Base-by-base conservation (phyloP, 2,329 filamentous ascomycete species). In the Aspergillus pseudotamarii region DNA sequence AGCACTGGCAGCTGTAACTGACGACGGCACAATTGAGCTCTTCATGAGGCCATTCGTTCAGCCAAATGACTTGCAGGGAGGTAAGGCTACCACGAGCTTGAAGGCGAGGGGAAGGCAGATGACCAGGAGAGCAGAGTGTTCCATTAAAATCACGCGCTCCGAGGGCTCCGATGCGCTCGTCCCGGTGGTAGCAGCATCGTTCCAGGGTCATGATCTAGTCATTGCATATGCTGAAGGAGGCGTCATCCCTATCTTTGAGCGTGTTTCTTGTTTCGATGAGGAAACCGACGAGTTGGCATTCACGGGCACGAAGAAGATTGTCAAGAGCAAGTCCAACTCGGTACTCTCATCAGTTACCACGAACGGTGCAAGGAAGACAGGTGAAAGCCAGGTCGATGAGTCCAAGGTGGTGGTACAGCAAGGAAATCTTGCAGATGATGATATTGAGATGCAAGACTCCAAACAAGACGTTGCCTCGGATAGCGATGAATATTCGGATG, bases 371-470 rank as follows among this genome's bases (percentile, higher is more conserved):
- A 85, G 83, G 69, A 79, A 82, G 64, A 72, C 80, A 56, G 81
- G 80, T 50, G 82, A 83, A 67, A 81, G 78, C 62, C 81, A 83
- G 46, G 82, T 89, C 38, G 83, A 89, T 72, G 87, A 90, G 66
- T 83, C 85, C 36, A 82, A 80, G 60, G 80, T 85, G 12, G 80
- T 84, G 2, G 84, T 89, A 12, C 81, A 81, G 61, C 75, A 79
- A 58, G 81, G 83, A 55, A 81, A 80, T 38, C 76, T 84, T 55
- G 78, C 79, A 45, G 80, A 82, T 34, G 74, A 73, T 34, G 80
- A 79, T 68, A 72, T 81, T 14, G 80, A 81, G 30, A 73, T 79
- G 74, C 71, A 79, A 53, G 76, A 76, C 46, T 74, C 75, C 19
- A 72, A 78, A 70, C 72, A 78, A 32, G 76, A 76, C 56, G 75